Conservation (phyloP, 345 rosid species). For the Moricandia moricandioides region DNA sequence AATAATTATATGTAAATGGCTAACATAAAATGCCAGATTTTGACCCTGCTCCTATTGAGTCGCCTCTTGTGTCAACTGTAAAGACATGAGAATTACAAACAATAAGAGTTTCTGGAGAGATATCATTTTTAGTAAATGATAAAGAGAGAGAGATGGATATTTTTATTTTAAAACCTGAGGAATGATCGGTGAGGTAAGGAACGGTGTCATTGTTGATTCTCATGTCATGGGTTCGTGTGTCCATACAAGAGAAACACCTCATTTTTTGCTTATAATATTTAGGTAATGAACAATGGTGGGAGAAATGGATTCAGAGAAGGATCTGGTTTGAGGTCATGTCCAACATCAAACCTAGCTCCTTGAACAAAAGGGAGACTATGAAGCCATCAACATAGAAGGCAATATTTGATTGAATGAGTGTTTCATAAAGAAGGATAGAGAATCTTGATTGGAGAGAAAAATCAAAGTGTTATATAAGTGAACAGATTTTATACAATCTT, state of each 20-base stretch:
- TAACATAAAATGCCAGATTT: conserved; percentile 35
- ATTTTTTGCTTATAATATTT: conserved; percentile 28
- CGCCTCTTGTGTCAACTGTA: conserved; percentile 32
- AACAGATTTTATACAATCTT: background rate
- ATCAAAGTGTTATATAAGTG: background rate
- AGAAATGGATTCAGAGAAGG: conserved; percentile 21
- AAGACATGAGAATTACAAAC: background rate
- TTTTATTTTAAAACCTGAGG: conserved; percentile 48
- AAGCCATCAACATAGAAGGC: background rate
- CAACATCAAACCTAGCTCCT: conserved; percentile 32
- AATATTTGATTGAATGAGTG: background rate
- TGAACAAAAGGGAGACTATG: background rate
- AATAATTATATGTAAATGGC: background rate
- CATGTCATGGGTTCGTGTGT: conserved; percentile 43
- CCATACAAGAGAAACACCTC: conserved; percentile 83
- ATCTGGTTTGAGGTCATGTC: conserved; percentile 33
- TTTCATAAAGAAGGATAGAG: background rate
- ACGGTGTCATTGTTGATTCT: conserved; percentile 61
- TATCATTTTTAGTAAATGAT: background rate
- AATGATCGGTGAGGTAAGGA: conserved; percentile 35
- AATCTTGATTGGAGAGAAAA: background rate
- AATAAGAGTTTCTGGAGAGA: background rate
- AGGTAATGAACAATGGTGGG: background rate
- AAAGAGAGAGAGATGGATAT: background rate
- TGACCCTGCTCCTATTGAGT: conserved; percentile 24